These are phyloP conservation scores for Escallonia herrerae DNA, from an alignment of 129 eudicot genomes.

Conservation along the genomic window DNA sequence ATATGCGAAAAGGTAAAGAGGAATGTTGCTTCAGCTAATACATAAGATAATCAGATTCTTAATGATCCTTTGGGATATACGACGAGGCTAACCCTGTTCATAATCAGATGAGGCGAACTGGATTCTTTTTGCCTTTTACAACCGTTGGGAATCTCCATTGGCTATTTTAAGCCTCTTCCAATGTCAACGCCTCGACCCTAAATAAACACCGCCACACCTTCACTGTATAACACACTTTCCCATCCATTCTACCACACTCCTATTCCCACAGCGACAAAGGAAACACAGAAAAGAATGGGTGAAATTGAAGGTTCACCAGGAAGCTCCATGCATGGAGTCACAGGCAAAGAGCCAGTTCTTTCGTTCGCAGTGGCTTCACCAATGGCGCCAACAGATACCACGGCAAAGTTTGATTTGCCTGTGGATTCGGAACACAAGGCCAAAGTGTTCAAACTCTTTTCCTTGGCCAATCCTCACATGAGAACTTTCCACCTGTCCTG, in stretches of 20 bases:
- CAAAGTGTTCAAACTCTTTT: conserved; percentile 40
- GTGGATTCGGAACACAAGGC: conserved; percentile 84
- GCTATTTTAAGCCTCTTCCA: conserved; percentile 7
- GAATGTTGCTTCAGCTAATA: too few species aligned
- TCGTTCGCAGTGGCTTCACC: conserved; percentile 54
- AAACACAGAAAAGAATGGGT: not conserved
- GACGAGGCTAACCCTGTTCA: conserved; percentile 16
- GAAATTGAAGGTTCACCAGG: conserved; percentile 62
- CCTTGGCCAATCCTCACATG: conserved; percentile 82
- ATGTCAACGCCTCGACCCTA: conserved; percentile 29
- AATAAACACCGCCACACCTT: not conserved
- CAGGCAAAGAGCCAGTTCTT: conserved; percentile 54
- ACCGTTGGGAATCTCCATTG: conserved; percentile 34
- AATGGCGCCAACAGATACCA: conserved; percentile 37
- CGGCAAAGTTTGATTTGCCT: conserved; percentile 58
- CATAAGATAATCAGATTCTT: not conserved
- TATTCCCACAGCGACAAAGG: not conserved
- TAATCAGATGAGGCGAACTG: conserved; percentile 33
- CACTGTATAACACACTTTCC: not conserved
- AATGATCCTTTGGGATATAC: not conserved
- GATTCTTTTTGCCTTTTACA: conserved; percentile 17
- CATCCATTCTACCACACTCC: not conserved
- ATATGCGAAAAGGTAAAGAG: too few species aligned
- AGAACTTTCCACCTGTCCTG: conserved; percentile 77
- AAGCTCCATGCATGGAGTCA: conserved; percentile 79